These are phyloP conservation scores for Ganoderma lingzhi DNA, from an alignment of 1,284 basidiomycete species.

Conservation along the genomic window DNA sequence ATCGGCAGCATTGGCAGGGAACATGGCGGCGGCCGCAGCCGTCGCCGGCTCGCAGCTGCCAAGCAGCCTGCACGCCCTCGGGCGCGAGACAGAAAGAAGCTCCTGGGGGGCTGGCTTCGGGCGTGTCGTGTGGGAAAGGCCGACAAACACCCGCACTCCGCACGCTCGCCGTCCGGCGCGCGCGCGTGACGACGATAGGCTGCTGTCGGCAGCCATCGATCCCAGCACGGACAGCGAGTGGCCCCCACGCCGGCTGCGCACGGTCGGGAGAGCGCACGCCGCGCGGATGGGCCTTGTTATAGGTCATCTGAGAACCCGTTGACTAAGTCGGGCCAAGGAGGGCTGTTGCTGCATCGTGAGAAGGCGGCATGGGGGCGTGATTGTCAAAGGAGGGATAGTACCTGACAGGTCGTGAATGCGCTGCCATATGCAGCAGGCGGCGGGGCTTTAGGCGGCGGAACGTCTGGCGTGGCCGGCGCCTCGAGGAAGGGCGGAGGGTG, in stretches of 20 bases:
- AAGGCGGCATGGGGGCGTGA: conserved; percentile 21
- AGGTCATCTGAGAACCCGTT: conserved; percentile 30
- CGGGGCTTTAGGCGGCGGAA: conserved; percentile 27
- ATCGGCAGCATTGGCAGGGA: conserved; percentile 11
- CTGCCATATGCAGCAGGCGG: conserved; percentile 22
- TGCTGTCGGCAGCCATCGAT: conserved; percentile 2
- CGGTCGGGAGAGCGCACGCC: conserved; percentile 20
- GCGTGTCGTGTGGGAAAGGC: conserved; percentile 32
- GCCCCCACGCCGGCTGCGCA: conserved; percentile 20
- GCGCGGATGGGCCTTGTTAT: conserved; percentile 14
- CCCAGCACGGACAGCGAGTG: background rate
- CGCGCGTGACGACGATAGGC: background rate
- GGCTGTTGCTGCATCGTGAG: conserved; percentile 12
- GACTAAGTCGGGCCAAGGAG: background rate
- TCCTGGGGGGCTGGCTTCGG: conserved; percentile 10
- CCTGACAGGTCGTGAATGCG: conserved; percentile 26
- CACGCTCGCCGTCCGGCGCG: background rate
- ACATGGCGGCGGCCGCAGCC: conserved; percentile 25
- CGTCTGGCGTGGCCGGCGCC: conserved; percentile 11
- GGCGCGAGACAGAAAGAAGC: conserved; percentile 17
- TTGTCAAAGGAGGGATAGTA: conserved; percentile 22
- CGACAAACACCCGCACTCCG: conserved; percentile 31
- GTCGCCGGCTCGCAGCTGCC: conserved; percentile 15
- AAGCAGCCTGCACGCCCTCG: conserved; percentile 21
- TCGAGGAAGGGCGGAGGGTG: conserved; percentile 9